Percentiles rank a stretch among this genome's conserved stretches.
Evolutionary conservation across 2,329 filamentous ascomycete species (phyloP).

Genomic region (Penicillium concentricum): DNA sequence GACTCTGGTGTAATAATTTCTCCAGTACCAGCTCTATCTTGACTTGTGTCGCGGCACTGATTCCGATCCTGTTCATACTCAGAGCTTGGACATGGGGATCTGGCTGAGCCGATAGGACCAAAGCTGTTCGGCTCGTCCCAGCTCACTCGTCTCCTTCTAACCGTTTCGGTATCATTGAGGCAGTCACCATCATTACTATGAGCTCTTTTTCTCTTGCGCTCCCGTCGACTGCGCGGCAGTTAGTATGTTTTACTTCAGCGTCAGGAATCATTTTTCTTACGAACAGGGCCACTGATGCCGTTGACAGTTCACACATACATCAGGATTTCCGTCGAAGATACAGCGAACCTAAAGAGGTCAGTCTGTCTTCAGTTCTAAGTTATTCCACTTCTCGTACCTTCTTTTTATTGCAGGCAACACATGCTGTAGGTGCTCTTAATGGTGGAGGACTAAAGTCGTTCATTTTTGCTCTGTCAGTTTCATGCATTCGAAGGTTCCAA

Average conservation of each 20-base stretch:
- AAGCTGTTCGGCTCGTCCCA: neutral
- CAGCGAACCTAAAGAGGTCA: conserved; percentile 27
- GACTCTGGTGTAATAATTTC: neutral
- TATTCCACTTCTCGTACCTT: conserved; percentile 18
- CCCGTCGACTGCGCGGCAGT: conserved; percentile 4
- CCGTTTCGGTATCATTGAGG: neutral
- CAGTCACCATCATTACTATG: neutral
- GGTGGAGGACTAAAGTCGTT: conserved; percentile 21
- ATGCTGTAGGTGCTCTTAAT: conserved; percentile 30
- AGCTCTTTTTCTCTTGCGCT: conserved; percentile 13
- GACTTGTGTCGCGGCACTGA: neutral
- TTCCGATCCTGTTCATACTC: neutral
- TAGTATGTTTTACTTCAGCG: neutral
- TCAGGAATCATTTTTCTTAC: conserved; percentile 13
- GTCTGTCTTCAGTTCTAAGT: neutral
- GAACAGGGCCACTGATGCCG: conserved; percentile 30
- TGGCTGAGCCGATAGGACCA: neutral
- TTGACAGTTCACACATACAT: conserved; percentile 26
- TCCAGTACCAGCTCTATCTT: neutral
- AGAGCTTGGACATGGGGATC: neutral
- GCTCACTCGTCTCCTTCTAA: neutral
- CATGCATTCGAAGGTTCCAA: neutral
- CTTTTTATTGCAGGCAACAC: conserved; percentile 33
- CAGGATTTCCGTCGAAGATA: conserved; percentile 22
- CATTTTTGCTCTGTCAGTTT: conserved; percentile 1